Conservation (phyloP, 2,329 filamentous ascomycete species). For the Dothistroma septosporum region DNA sequence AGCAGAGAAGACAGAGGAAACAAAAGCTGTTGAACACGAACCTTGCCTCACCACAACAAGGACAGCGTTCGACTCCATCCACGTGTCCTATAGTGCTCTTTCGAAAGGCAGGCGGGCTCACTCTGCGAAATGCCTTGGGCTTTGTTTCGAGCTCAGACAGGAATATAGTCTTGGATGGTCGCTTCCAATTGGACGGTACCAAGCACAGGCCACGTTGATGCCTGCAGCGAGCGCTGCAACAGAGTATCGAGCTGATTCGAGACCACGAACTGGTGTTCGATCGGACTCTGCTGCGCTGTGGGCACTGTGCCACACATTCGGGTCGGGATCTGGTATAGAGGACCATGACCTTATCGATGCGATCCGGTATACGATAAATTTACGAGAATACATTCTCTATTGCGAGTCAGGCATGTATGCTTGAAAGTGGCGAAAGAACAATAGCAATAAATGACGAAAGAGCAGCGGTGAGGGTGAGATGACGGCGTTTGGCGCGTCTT, state of each 20-base stretch:
- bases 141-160: neutral
- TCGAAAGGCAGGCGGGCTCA: too few species aligned
- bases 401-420: neutral
- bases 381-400: neutral
- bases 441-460: neutral
- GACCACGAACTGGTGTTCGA: slow-evolving; percentile 3
- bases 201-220: neutral
- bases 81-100: too few species aligned
- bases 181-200: neutral
- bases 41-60: neutral
- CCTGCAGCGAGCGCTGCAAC: neutral
- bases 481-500: neutral
- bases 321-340: neutral
- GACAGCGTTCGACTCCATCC: neutral
- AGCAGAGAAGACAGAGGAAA: neutral
- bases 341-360: neutral
- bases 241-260: neutral
- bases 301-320: neutral
- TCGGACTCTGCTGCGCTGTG: neutral
- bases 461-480: neutral
- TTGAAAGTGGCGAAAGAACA: neutral
- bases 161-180: neutral
- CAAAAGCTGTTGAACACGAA: neutral
- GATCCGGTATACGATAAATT: neutral
- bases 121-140: neutral